A percentile compares a stretch with the other conserved stretches of the same genome.
Conservation (phyloP, 768 basidiomycete genomes). For the Lanmaoa rubissima region DNA sequence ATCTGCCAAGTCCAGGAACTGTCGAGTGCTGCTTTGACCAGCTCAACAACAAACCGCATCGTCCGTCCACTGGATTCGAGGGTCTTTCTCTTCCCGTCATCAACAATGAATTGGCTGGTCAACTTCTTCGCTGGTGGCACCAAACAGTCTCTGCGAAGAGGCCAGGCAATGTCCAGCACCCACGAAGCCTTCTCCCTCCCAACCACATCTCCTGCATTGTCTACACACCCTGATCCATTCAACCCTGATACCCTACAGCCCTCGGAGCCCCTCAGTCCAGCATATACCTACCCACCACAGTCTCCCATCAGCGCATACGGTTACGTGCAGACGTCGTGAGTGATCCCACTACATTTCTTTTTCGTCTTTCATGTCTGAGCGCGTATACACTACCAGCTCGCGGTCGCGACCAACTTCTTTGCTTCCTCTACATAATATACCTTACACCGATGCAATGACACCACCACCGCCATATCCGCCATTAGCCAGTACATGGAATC, state of each 20-base stretch:
- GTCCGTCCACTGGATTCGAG: neutral
- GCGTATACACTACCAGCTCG: slow-evolving; percentile 28
- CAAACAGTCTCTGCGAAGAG: slow-evolving; percentile 49
- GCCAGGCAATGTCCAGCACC: slow-evolving; percentile 72
- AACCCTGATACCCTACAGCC: slow-evolving; percentile 50
- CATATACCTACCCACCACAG: slow-evolving; percentile 80
- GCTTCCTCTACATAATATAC: slow-evolving; percentile 66
- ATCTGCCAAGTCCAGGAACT: neutral
- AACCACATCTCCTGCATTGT: slow-evolving; percentile 59
- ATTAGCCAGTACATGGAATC: slow-evolving; percentile 78
- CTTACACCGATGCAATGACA: slow-evolving; percentile 39
- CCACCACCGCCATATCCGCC: slow-evolving; percentile 62
- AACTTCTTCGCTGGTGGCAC: slow-evolving; percentile 59
- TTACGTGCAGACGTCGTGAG: slow-evolving; percentile 57
- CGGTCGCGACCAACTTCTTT: slow-evolving; percentile 53
- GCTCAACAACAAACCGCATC: slow-evolving; percentile 2
- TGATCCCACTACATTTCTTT: slow-evolving; percentile 5
- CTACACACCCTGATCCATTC: slow-evolving; percentile 58
- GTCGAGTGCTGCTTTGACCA: slow-evolving; percentile 8
- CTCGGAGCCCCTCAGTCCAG: slow-evolving; percentile 47
- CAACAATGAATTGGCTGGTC: slow-evolving; percentile 69
- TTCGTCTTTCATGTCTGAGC: slow-evolving; percentile 5
- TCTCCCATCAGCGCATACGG: slow-evolving; percentile 53
- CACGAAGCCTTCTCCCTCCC: slow-evolving; percentile 89
- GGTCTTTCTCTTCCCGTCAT: slow-evolving; percentile 7